Evolutionary conservation across 805 yeast genomes (phyloP).

Genomic region (Wickerhamomyces queroliae): DNA sequence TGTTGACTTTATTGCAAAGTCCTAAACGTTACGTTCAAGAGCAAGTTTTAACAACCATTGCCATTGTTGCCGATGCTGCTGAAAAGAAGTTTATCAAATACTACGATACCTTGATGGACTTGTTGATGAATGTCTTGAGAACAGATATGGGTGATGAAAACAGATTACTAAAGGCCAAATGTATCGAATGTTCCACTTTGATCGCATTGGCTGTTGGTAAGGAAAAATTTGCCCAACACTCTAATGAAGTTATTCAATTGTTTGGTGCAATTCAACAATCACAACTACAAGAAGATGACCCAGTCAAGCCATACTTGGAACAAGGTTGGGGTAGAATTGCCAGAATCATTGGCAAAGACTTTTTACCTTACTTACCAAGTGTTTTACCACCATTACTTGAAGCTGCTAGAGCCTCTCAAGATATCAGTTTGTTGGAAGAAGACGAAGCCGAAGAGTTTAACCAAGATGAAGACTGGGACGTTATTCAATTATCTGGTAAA

Average conservation of each 20-base stretch:
- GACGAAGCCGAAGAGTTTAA: slow-evolving; percentile 83
- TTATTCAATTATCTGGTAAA: slow-evolving; percentile 84
- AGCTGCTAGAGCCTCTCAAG: slow-evolving; percentile 87
- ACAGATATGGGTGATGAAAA: slow-evolving; percentile 76
- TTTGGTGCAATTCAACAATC: slow-evolving; percentile 67
- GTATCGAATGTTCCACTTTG: slow-evolving; percentile 92
- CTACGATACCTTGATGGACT: slow-evolving; percentile 91
- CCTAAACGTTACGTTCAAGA: slow-evolving; percentile 94
- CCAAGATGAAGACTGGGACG: slow-evolving; percentile 92
- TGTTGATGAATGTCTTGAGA: slow-evolving; percentile 70
- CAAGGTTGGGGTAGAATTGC: slow-evolving; percentile 97
- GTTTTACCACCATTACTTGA: slow-evolving; percentile 86
- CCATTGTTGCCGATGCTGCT: slow-evolving; percentile 96
- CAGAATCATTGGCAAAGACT: slow-evolving; percentile 76
- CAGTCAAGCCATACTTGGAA: slow-evolving; percentile 78
- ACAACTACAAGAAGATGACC: slow-evolving; percentile 66
- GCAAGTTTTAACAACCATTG: slow-evolving; percentile 93
- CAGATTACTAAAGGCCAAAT: slow-evolving; percentile 80
- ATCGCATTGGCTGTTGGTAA: slow-evolving; percentile 94
- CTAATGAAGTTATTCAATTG: slow-evolving; percentile 64
- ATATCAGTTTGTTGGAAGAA: slow-evolving; percentile 78
- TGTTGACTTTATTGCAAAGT: slow-evolving; percentile 71
- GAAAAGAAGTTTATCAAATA: slow-evolving; percentile 83
- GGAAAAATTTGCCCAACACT: slow-evolving; percentile 75
- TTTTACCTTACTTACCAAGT: slow-evolving; percentile 73